phyloP scores from a whole-genome alignment of 2,329 filamentous ascomycete genomes.

The Arthrobotrys musiformis region DNA sequence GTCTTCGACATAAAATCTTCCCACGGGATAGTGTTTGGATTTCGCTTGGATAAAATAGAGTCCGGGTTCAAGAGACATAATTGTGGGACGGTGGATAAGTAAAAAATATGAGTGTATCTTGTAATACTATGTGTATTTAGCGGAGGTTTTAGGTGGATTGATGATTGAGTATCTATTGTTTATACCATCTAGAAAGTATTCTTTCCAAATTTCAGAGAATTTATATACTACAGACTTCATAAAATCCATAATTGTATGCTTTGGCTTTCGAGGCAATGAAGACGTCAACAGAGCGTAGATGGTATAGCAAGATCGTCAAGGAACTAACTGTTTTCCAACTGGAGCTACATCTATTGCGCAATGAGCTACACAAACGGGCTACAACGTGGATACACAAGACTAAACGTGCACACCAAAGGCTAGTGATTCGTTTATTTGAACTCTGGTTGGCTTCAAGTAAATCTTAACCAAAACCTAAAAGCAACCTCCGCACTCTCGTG shows the following conservation, averaged over 20 bases:
- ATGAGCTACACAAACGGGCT: neutral
- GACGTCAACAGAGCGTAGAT: neutral
- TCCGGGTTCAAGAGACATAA: conserved; percentile 5
- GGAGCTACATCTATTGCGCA: neutral
- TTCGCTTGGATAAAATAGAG: neutral
- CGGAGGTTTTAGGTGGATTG: too few relatives aligned
- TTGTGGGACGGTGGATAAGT: neutral
- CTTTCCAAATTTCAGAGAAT: neutral
- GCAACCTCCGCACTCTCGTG: too few relatives aligned
- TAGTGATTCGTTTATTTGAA: neutral
- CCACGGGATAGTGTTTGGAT: neutral
- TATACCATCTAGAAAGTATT: neutral
- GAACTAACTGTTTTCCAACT: neutral
- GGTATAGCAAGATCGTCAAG: neutral
- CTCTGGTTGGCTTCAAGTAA: neutral
- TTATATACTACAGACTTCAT: neutral
- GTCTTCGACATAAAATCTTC: conserved; percentile 17
- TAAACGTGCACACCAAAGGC: too few relatives aligned
- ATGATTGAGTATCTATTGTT: neutral
- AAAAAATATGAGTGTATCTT: neutral
- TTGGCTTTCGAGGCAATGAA: neutral
- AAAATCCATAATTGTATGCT: too few relatives aligned
- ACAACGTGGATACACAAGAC: too few relatives aligned
- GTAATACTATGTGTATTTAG: too few relatives aligned
- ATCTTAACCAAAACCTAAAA: too few relatives aligned